Evolutionary conservation across 2,329 filamentous ascomycete species (phyloP), one percentile per base, ranked within the genome.

Genomic region (Colletotrichum melonis): DNA sequence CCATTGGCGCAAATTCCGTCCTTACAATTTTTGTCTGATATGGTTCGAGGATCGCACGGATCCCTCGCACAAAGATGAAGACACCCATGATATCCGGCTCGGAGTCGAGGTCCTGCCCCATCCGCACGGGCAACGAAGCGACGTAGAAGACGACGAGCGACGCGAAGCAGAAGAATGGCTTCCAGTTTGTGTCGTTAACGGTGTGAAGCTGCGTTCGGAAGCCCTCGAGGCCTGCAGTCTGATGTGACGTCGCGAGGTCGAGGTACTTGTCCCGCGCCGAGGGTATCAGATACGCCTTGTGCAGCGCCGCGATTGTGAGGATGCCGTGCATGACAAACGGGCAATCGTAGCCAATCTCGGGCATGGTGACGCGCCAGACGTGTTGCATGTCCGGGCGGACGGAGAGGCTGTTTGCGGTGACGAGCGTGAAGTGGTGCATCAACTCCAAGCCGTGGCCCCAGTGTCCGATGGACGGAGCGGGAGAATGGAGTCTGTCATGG

Each of bases 141-240:
- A 79, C 79, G n/a, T 76, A 76, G 7, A 80, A 16, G 3, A 84
- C 79, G 63, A 80, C 81, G 4, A 81, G 81, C 16, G 84, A 84
- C 68, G 85, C 83, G 63, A 87, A 85, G 76, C 80, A 83, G 49
- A 84, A 82, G 49, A 83, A 78, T n/a, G 83, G 80, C 52, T 74
- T 67, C 75, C 77, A 79, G 52, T 75, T 77, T 2, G 71, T 63
- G 7, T 75, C 28, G 35, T 74, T 35, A 9, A 79, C 70, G 5
- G 71, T 54, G 16, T 76, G 72, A 7, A 81, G 72, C 5, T 73
- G 64, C 2, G 70, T 64, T 11, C 79, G 78, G 49, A 80, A 81
- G 1, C 77, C 77, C 22, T 81, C 79, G 2, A 80, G 77, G 1
- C 79, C 79, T 1, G 80, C 66, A 2, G 78, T 80, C 56, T 80